phyloP scores from a whole-genome alignment of 2,329 filamentous ascomycete genomes.

The Epichloe sp. region DNA sequence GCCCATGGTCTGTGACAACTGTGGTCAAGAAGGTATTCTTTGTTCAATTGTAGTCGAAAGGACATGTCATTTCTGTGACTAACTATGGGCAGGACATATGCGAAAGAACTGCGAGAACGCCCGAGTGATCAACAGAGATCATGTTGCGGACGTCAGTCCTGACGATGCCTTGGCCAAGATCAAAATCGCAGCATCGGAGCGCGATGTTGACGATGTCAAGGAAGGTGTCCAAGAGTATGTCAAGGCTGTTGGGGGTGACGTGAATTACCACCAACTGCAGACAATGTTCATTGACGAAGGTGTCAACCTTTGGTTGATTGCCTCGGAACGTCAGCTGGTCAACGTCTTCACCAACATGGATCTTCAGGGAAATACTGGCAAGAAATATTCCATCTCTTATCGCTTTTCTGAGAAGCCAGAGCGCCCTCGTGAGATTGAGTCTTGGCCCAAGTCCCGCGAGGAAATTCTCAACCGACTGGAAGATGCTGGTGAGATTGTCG shows the following conservation, averaged over 20 bases:
- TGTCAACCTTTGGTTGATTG: constrained; percentile 48
- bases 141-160: constrained; percentile 32
- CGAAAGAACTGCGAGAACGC: constrained; percentile 43
- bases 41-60: neutral
- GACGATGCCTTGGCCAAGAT: constrained; percentile 49
- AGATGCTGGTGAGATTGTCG: constrained; percentile 51
- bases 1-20: constrained; percentile 45
- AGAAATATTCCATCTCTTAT: constrained; percentile 51
- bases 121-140: constrained; percentile 41
- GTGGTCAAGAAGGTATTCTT: constrained; percentile 40
- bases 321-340: constrained; percentile 42
- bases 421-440: constrained; percentile 43
- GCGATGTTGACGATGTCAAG: constrained; percentile 51
- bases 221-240: constrained; percentile 45
- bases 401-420: constrained; percentile 44
- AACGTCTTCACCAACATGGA: constrained; percentile 57
- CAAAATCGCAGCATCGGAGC: constrained; percentile 33
- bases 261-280: constrained; percentile 50
- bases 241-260: constrained; percentile 40
- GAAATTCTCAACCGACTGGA: constrained; percentile 52
- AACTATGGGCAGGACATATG: constrained; percentile 35
- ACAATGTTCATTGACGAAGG: constrained; percentile 39
- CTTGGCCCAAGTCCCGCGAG: constrained; percentile 44
- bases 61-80: neutral
- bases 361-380: constrained; percentile 52